Percentiles rank a stretch among this genome's conserved stretches.
Conservation (phyloP, 805 yeast genomes). For the Wickerhamiella azyma region DNA sequence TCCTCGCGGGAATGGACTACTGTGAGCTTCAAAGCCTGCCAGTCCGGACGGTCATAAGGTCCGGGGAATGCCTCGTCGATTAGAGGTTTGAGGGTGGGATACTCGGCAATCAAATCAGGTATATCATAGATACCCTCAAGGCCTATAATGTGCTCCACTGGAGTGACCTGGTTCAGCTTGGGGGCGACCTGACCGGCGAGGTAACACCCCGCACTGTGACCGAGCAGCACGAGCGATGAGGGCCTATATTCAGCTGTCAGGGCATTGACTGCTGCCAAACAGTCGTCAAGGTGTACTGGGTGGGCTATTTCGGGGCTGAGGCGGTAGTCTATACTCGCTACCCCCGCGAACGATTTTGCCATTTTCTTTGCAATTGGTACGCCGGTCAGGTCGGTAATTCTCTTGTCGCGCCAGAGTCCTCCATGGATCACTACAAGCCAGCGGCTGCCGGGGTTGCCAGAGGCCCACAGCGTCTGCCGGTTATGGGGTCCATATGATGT, state of each 20-base stretch:
- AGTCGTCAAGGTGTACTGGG: constrained; percentile 4
- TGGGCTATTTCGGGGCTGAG: constrained; percentile 2
- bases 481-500: neutral
- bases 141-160: neutral
- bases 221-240: neutral
- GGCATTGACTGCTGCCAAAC: neutral
- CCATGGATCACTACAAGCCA: constrained; percentile 7
- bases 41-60: neutral
- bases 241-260: neutral
- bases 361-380: neutral
- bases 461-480: constrained; percentile 1
- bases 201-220: constrained; percentile 7
- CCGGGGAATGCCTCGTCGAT: constrained; percentile 1
- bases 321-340: constrained; percentile 4
- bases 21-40: neutral
- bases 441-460: neutral
- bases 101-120: neutral
- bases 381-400: neutral
- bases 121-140: constrained; percentile 8
- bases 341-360: neutral
- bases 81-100: neutral
- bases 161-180: no score
- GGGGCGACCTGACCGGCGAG: constrained; percentile 6
- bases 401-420: constrained; percentile 3
- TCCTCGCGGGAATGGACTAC: constrained; percentile 2